A percentile compares a stretch with the other conserved stretches of the same genome.
Evolutionary conservation across 257 asterid genomes (phyloP).

Genomic region (Forsythia suspensa): DNA sequence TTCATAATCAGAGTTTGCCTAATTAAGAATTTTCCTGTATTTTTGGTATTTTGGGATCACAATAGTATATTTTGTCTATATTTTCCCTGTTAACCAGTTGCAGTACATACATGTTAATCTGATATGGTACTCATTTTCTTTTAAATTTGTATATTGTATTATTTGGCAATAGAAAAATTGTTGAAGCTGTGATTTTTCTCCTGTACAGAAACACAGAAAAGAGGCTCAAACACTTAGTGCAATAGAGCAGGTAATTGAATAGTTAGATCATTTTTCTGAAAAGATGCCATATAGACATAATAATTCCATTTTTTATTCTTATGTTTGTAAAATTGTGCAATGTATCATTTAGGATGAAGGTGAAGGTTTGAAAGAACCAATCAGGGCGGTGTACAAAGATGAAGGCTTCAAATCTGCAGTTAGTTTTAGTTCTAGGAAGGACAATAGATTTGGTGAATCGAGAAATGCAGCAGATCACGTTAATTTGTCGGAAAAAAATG

Average conservation of each 20-base stretch:
- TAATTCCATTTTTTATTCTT: conserved; percentile 3
- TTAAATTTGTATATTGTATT: not conserved
- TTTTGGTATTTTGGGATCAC: too few species aligned
- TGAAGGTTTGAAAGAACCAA: conserved; percentile 64
- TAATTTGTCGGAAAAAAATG: conserved; percentile 35
- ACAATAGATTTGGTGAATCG: conserved; percentile 35
- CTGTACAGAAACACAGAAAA: conserved; percentile 68
- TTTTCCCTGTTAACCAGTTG: not conserved
- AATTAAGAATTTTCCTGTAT: not conserved
- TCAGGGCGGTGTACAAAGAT: conserved; percentile 63
- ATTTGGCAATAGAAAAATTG: not conserved
- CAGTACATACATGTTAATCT: not conserved
- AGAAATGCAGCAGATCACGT: conserved; percentile 23
- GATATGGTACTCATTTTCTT: not conserved
- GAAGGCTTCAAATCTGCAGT: conserved; percentile 39
- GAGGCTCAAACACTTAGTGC: conserved; percentile 62
- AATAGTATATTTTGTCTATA: not conserved
- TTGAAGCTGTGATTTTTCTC: conserved; percentile 14
- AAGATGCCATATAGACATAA: not conserved
- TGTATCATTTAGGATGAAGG: conserved; percentile 52
- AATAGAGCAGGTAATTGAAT: conserved; percentile 60
- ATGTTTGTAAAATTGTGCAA: conserved; percentile 8
- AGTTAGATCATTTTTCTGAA: not conserved
- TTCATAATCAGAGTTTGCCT: not conserved
- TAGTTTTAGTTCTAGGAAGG: conserved; percentile 35